Base-by-base conservation (phyloP, 169 alveolate genomes). In the Plasmodium chabaudi region DNA sequence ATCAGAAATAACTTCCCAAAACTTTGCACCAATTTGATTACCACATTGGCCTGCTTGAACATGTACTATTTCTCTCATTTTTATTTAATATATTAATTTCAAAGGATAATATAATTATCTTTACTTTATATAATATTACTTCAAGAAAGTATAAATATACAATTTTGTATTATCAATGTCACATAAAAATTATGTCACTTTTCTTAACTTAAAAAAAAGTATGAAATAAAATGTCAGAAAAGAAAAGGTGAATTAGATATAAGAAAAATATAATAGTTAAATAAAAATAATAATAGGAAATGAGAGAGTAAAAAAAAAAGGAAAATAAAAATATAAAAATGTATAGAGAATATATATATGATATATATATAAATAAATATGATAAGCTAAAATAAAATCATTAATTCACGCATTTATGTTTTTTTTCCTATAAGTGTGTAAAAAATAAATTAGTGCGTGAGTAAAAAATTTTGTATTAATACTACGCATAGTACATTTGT, bases 11-110 rank as follows among this genome's bases (percentile, higher is more conserved):
- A 98, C 99, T 95, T 98, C 99, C 99, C 99, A 98, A 97, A 98
- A 98, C 94, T 98, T 98, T 96, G 99, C 99, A 88, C 99, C 99
- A 71, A 98, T 98, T 94, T 98, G 99, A 97, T 99, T 98, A 94
- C 99, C 99, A 96, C 99, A 98, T 95, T 99, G 99, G 91, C 99
- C 99, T 65, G 99, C 99, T 94, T 98, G 99, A 55, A 98, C 95
- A 96, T 98, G 99, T 92, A 98, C 99, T 94, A 98, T 97, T 96
- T 98, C 99, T 93, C 99, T 97, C 99, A 98, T 98, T 92, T 93
- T 90, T 34, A 19, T 65, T 57, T 56, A 57, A n/a, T 55, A 51
- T 9, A 63, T 53, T 79, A 34, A 79, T 17, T 39, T 53, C 51
- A 79, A 79, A 44, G 79, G 42, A 10, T 39, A 21, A 51, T 13